These are phyloP conservation scores for Fraxinus xanthoxyloides DNA, from an alignment of 305 asterid species.

Conservation along the genomic window DNA sequence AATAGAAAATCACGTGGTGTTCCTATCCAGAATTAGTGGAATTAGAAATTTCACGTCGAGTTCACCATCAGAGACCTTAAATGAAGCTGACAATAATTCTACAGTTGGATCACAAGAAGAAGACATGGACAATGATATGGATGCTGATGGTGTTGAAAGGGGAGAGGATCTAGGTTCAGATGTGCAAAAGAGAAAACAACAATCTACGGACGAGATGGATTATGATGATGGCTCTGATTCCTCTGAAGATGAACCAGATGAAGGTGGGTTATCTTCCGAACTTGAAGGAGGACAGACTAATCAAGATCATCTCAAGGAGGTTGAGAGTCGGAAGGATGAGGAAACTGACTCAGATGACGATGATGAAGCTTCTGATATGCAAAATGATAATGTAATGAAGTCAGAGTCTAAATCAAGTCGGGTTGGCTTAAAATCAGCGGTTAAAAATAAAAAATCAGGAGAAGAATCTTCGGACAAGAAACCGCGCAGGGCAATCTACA, in stretches of 20 bases:
- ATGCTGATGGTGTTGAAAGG: slow-evolving; percentile 44
- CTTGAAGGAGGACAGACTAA: slow-evolving; percentile 17
- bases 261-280: slow-evolving; percentile 36
- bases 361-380: slow-evolving; percentile 32
- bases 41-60: slow-evolving; percentile 43
- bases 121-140: slow-evolving; percentile 45
- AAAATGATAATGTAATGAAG: slow-evolving; percentile 27
- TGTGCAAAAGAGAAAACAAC: slow-evolving; percentile 61
- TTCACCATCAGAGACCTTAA: slow-evolving; percentile 35
- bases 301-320: slow-evolving; percentile 31
- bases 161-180: slow-evolving; percentile 79
- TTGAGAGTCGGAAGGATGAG: slow-evolving; percentile 35
- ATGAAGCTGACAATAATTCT: slow-evolving; percentile 45
- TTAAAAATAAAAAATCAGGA: slow-evolving; percentile 18
- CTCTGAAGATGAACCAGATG: slow-evolving; percentile 42
- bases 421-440: slow-evolving; percentile 16
- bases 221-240: slow-evolving; percentile 54
- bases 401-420: slow-evolving; percentile 36
- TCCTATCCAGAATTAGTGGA: slow-evolving; percentile 55
- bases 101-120: slow-evolving; percentile 27
- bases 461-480: slow-evolving; percentile 19
- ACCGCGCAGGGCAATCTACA: slow-evolving; percentile 33
- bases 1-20: slow-evolving; percentile 53
- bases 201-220: slow-evolving; percentile 74
- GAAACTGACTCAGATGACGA: slow-evolving; percentile 26